A percentile compares a stretch with the other conserved stretches of the same genome.
Conservation (phyloP, 306 rosid species). For the Cucumis sativus region DNA sequence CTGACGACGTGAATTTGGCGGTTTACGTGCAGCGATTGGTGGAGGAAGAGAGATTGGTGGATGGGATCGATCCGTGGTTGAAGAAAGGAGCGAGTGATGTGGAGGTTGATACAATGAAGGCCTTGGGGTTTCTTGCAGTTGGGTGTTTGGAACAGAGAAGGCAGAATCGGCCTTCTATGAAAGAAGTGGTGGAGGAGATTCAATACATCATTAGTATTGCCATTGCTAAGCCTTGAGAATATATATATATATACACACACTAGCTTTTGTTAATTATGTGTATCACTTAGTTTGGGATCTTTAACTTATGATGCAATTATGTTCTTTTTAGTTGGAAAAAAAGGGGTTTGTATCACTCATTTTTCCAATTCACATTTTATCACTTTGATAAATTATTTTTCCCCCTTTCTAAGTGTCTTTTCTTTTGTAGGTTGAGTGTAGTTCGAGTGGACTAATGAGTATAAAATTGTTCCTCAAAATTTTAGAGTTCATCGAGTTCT, state of each 20-base stretch:
- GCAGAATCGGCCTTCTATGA: slow-evolving; percentile 83
- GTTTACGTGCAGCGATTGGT: slow-evolving; percentile 49
- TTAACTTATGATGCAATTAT: too few relatives aligned
- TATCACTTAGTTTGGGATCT: neutral
- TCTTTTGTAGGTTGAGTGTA: too few relatives aligned
- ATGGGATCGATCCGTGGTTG: slow-evolving; percentile 46
- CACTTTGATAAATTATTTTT: too few relatives aligned
- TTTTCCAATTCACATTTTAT: too few relatives aligned
- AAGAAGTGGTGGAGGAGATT: slow-evolving; percentile 60
- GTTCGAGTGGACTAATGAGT: too few relatives aligned
- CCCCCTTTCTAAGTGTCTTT: too few relatives aligned
- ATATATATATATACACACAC: too few relatives aligned
- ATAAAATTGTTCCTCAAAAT: too few relatives aligned
- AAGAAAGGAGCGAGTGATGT: slow-evolving; percentile 35
- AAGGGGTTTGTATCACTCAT: too few relatives aligned
- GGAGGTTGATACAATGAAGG: slow-evolving; percentile 67
- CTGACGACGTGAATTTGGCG: slow-evolving; percentile 74
- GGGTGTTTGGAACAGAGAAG: slow-evolving; percentile 73
- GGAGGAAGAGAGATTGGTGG: slow-evolving; percentile 42
- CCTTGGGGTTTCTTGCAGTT: slow-evolving; percentile 54
- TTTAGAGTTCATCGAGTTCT: too few relatives aligned
- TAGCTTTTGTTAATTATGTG: too few relatives aligned
- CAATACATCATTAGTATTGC: slow-evolving; percentile 58
- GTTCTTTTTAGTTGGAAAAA: too few relatives aligned
- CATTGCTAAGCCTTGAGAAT: neutral